Percentiles rank a stretch among this genome's conserved stretches.
These are phyloP conservation scores for Gillenia trifoliata DNA, from an alignment of 306 rosid species.

Conservation along the genomic window DNA sequence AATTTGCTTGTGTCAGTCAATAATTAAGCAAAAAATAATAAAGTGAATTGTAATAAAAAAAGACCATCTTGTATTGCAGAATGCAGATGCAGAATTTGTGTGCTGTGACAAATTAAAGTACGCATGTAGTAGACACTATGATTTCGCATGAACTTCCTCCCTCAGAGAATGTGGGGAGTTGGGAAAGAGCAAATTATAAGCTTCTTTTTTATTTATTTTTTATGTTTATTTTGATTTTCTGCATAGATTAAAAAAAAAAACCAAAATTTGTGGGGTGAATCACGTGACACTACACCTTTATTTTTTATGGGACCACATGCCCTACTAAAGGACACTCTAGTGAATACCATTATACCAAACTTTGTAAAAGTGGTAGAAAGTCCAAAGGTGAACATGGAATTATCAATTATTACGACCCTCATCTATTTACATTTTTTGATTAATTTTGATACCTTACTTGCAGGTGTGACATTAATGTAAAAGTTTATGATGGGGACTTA, in stretches of 20 bases:
- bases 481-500: not conserved
- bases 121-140: constrained; percentile 62
- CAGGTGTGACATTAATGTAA: not conserved
- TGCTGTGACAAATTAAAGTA: constrained; percentile 37
- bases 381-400: not conserved
- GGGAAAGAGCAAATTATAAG: constrained; percentile 24
- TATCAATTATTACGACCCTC: not conserved
- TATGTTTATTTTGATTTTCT: not conserved
- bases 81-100: constrained; percentile 7
- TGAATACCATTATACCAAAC: constrained; percentile 2
- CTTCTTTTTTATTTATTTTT: no score
- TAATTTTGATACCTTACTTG: constrained; percentile 10
- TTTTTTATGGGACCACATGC: constrained; percentile 41
- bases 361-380: constrained; percentile 23
- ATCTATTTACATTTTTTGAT: not conserved
- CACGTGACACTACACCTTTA: constrained; percentile 41
- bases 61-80: not conserved
- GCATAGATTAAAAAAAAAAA: not conserved
- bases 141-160: constrained; percentile 44
- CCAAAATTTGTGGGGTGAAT: constrained; percentile 15
- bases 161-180: constrained; percentile 38
- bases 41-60: not conserved
- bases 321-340: constrained; percentile 12
- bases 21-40: not conserved
- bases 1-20: constrained; percentile 9